Percentiles rank a stretch among this genome's conserved stretches.
Evolutionary conservation across 2,329 filamentous ascomycete species (phyloP).

Genomic region (Colletotrichum sp.): DNA sequence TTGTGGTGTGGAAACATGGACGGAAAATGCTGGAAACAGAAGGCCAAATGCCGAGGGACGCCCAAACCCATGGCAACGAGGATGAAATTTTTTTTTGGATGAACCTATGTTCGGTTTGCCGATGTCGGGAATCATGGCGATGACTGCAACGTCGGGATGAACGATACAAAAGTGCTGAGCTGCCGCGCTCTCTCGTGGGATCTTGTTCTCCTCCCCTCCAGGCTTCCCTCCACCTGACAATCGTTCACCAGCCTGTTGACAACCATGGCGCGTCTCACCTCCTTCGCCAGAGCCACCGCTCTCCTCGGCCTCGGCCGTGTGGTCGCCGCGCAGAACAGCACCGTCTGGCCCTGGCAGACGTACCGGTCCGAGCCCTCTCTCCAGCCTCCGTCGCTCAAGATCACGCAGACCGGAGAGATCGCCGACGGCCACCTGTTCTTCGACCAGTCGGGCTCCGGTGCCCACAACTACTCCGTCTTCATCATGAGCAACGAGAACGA

Average conservation of each 20-base stretch:
- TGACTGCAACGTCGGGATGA: not conserved
- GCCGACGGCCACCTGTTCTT: constrained; percentile 31
- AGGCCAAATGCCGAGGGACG: not conserved
- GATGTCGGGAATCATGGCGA: not conserved
- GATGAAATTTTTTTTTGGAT: not conserved
- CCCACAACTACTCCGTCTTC: constrained; percentile 15
- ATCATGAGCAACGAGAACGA: constrained; percentile 32
- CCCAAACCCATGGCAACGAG: not conserved
- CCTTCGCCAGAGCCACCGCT: not conserved
- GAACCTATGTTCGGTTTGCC: not conserved
- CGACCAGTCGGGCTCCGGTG: constrained; percentile 21
- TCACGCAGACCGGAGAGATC: constrained; percentile 16
- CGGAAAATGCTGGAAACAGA: not conserved
- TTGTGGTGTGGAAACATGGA: not conserved
- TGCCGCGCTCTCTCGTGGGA: not conserved
- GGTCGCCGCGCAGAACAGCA: not conserved
- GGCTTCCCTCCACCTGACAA: not conserved
- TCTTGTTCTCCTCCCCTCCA: not conserved
- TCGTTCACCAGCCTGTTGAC: not conserved
- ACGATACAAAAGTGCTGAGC: not conserved
- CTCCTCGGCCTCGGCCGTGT: not conserved
- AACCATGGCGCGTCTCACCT: not conserved
- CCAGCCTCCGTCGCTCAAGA: not conserved
- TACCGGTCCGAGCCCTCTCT: constrained; percentile 7
- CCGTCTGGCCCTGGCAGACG: constrained; percentile 5